Evolutionary conservation across 768 basidiomycete species (phyloP).

Genomic region (Lentinus tigrinus): DNA sequence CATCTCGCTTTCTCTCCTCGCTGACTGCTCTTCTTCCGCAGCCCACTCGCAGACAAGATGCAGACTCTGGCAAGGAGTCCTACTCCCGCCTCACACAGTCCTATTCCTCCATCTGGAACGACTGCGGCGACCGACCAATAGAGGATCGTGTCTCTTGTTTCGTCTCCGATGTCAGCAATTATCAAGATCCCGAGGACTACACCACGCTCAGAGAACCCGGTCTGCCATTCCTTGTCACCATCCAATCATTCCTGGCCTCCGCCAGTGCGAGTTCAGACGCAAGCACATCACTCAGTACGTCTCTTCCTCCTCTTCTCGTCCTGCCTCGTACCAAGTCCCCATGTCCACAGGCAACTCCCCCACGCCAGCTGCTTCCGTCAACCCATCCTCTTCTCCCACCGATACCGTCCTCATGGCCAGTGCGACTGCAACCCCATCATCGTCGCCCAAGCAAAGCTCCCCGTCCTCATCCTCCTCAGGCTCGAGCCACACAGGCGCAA

Average conservation of each 20-base stretch:
- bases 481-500: constrained; percentile 37
- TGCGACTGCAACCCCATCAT: too few species aligned
- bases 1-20: background rate
- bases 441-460: background rate
- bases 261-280: background rate
- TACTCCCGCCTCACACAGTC: background rate
- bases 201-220: too few species aligned
- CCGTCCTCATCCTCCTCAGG: background rate
- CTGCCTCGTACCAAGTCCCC: too few species aligned
- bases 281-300: background rate
- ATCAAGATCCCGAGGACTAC: too few species aligned
- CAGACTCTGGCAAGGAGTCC: background rate
- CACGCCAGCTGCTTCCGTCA: too few species aligned
- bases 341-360: too few species aligned
- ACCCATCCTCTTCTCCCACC: too few species aligned
- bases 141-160: background rate
- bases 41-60: background rate
- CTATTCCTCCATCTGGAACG: background rate
- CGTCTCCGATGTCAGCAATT: background rate
- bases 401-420: too few species aligned
- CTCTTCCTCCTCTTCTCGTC: background rate
- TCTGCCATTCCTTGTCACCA: too few species aligned
- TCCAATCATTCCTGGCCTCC: too few species aligned
- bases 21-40: background rate
- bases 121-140: background rate